A percentile compares a stretch with the other conserved stretches of the same genome.
Conservation (phyloP, 257 asterid genomes). For the Gardenia jasminoides region DNA sequence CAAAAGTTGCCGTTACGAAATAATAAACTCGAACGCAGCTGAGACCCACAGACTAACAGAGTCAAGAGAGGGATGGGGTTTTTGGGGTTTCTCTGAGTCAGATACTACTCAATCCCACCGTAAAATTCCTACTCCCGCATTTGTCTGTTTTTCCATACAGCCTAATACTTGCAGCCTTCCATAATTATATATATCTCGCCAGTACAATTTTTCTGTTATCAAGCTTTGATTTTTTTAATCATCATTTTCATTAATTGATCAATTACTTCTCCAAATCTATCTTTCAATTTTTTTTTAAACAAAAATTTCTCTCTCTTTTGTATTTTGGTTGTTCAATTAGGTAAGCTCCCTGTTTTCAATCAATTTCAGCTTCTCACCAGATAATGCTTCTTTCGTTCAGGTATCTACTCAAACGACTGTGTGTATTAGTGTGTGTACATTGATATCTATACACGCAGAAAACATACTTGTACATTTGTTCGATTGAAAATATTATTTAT, state of each 20-base stretch:
- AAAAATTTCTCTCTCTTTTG: too few relatives aligned
- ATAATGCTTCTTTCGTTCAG: neutral
- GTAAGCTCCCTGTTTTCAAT: neutral
- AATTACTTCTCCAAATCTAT: neutral
- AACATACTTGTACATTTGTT: neutral
- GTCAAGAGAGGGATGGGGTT: neutral
- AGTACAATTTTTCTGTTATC: neutral
- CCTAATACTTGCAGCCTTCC: too few relatives aligned
- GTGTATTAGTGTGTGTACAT: neutral
- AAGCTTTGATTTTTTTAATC: neutral
- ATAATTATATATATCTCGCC: neutral
- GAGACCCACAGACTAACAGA: neutral
- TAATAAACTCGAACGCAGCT: neutral
- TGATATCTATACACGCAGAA: neutral
- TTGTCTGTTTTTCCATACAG: neutral
- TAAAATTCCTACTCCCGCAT: neutral
- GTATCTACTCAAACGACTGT: neutral
- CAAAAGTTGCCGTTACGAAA: neutral
- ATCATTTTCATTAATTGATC: neutral
- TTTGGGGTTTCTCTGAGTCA: constrained; percentile 10
- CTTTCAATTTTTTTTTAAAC: neutral
- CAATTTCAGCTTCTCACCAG: neutral
- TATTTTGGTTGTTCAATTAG: neutral
- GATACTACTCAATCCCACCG: neutral
- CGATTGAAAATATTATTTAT: neutral